A percentile compares a stretch with the other conserved stretches of the same genome.
These are phyloP conservation scores for Suillus paluster DNA, from an alignment of 768 basidiomycete genomes.

Conservation along the genomic window DNA sequence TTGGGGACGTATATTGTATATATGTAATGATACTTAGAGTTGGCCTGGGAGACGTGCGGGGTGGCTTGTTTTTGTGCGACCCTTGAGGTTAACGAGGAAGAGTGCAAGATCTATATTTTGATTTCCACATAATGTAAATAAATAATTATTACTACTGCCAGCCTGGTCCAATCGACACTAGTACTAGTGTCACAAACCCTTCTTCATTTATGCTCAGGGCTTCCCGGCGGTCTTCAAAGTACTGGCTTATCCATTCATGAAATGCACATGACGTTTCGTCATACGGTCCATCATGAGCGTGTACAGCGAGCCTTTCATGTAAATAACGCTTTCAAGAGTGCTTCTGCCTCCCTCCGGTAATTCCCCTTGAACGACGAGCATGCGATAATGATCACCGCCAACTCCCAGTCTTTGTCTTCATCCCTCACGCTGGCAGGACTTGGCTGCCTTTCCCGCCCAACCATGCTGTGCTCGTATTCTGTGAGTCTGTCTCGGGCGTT, in stretches of 20 bases:
- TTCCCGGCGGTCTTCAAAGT: slow-evolving; percentile 69
- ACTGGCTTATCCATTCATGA: slow-evolving; percentile 90
- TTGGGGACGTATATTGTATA: too few species aligned
- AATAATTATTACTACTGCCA: too few species aligned
- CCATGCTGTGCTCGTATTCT: background rate
- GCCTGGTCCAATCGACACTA: too few species aligned
- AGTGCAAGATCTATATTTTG: background rate
- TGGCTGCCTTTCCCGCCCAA: background rate
- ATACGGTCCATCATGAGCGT: slow-evolving; percentile 65
- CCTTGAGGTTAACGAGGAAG: too few species aligned
- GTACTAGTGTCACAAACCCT: slow-evolving; percentile 67
- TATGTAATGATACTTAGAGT: too few species aligned
- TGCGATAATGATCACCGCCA: slow-evolving; percentile 80
- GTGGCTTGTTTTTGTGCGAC: too few species aligned
- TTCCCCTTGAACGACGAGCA: slow-evolving; percentile 83
- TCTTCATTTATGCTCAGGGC: slow-evolving; percentile 68
- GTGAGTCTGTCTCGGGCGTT: slow-evolving; percentile 11
- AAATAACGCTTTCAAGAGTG: too few species aligned
- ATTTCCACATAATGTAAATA: background rate
- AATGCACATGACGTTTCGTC: slow-evolving; percentile 68
- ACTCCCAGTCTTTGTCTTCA: slow-evolving; percentile 40
- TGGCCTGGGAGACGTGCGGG: too few species aligned
- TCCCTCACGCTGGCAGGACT: slow-evolving; percentile 8
- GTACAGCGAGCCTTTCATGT: slow-evolving; percentile 63
- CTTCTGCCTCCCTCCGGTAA: slow-evolving; percentile 66